Percentiles rank a stretch among this genome's conserved stretches.
Evolutionary conservation across 306 rosid species (phyloP).

Genomic region (Castanea sativa): DNA sequence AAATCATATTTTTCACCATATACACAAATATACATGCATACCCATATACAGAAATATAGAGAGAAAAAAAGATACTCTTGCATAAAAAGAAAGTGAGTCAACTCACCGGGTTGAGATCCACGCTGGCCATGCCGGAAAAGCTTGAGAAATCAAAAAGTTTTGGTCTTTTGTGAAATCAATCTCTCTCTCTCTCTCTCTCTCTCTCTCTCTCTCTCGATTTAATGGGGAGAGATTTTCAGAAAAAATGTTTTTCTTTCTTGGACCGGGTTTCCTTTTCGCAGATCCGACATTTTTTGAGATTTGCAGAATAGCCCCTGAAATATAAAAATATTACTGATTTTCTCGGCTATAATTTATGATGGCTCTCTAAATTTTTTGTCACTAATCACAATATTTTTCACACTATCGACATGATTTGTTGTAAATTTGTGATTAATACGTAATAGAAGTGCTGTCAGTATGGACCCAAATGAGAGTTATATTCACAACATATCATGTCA

Average conservation of each 20-base stretch:
- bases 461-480: no score
- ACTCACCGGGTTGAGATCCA: conserved; percentile 55
- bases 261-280: background rate
- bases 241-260: background rate
- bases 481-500: no score
- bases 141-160: background rate
- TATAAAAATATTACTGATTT: background rate
- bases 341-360: background rate
- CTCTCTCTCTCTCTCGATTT: background rate
- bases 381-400: no score
- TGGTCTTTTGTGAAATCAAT: background rate
- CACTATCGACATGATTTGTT: no score
- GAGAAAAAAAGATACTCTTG: background rate
- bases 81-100: background rate
- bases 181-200: background rate
- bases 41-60: background rate
- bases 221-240: background rate
- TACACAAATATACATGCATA: background rate
- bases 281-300: background rate
- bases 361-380: no score
- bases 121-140: background rate
- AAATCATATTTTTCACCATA: background rate
- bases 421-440: no score
- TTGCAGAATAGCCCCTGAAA: background rate
- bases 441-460: no score